Base-by-base conservation (phyloP, 176 grass and related monocot species). In the Themeda triandra region DNA sequence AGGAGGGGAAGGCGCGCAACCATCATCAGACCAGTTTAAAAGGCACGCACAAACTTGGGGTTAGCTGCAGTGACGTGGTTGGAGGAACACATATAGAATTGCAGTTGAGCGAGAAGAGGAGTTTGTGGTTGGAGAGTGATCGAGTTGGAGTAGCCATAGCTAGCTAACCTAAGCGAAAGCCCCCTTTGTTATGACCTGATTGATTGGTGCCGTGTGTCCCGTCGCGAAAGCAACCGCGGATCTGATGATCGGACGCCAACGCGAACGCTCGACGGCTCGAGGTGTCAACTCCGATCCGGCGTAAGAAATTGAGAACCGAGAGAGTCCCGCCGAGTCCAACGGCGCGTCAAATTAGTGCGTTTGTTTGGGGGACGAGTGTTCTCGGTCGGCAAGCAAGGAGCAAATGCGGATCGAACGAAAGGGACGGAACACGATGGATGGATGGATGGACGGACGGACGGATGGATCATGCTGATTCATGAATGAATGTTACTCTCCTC, bases 321-420 rank as follows among this genome's bases (percentile, higher is more conserved):
- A 4, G 4, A 4, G 32, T 33, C 32, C 32, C 32, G 32, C 32
- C 32, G 32, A 33, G 32, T 33, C 32, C 32, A 33, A 33, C 32
- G 32, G 32, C 32, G 32, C 32, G 32, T 33, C 32, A 33, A 33
- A 33, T 33, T 2, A 33, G 32, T 33, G 82, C 78, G 78, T 65
- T 75, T 40, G 53, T 84, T 81, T 30, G 66, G 45, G 23, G 23
- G 33, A 62, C 81, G 70, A 75, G 72, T 82, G 72, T 82, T 68
- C 59, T 79, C 83, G 75, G 83, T 89, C 90, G 87, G 87, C 87
- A 83, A 79, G 83, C 79, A 83, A 92, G 79, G 63, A 80, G 29
- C 90, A 81, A 59, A 82, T 6, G n/a, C 25, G 36, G 40, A n/a
- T n/a, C n/a, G 35, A 13, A 66, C 30, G 86, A 83, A 83, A 88